Evolutionary conservation across 345 rosid species (phyloP).

Genomic region (Rubroshorea leprosula): DNA sequence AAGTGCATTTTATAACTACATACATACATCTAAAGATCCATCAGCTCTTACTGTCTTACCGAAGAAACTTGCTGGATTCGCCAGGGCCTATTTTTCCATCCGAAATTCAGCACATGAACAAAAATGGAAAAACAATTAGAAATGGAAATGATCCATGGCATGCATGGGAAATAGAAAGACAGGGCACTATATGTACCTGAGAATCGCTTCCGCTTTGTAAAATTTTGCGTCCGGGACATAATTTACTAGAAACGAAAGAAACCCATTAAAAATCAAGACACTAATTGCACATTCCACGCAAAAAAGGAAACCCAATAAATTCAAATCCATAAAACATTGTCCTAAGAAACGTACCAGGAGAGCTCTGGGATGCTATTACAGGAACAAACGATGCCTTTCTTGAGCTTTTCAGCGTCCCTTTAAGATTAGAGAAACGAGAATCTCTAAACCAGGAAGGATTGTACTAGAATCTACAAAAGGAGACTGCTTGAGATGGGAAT

Average conservation of each 20-base stretch:
- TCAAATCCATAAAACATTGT: background rate
- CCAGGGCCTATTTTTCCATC: constrained; percentile 64
- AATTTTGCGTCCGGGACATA: constrained; percentile 67
- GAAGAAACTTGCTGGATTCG: constrained; percentile 74
- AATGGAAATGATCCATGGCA: background rate
- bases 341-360: constrained; percentile 34
- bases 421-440: constrained; percentile 22
- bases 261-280: background rate
- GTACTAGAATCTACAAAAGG: constrained; percentile 28
- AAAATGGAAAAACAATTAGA: background rate
- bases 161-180: background rate
- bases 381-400: constrained; percentile 31
- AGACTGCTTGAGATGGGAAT: constrained; percentile 21
- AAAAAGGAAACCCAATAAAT: background rate
- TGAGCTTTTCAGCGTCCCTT: constrained; percentile 20
- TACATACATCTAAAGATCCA: background rate
- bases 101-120: constrained; percentile 23
- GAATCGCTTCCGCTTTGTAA: constrained; percentile 83
- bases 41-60: constrained; percentile 51
- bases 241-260: constrained; percentile 24
- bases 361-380: constrained; percentile 45
- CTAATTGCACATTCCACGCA: background rate
- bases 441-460: constrained; percentile 23
- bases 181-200: constrained; percentile 38
- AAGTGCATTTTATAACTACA: background rate